A percentile compares a stretch with the other conserved stretches of the same genome.
These are phyloP conservation scores for Neonectria ditissima DNA, from an alignment of 2,329 filamentous ascomycete species.

Conservation along the genomic window DNA sequence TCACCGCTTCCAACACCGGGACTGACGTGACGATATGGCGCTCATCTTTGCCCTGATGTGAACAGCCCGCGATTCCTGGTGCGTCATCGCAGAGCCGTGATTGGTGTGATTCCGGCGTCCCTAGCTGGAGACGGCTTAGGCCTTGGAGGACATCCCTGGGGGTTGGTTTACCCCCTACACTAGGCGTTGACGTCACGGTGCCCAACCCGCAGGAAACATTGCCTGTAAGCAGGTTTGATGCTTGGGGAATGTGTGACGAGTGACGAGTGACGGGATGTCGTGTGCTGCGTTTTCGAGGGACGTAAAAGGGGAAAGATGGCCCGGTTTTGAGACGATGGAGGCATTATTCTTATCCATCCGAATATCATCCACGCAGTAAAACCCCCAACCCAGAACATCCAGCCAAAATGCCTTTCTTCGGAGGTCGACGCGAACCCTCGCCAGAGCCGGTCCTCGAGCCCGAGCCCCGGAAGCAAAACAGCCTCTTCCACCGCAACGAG, in stretches of 20 bases:
- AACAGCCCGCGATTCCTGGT: neutral
- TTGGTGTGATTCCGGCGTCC: conserved; percentile 3
- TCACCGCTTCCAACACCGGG: conserved; percentile 7
- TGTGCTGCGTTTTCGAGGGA: neutral
- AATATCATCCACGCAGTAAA: no score
- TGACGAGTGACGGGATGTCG: neutral
- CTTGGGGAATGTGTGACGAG: neutral
- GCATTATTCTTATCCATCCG: neutral
- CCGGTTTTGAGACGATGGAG: neutral
- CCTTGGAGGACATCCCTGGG: conserved; percentile 6
- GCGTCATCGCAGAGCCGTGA: conserved; percentile 21
- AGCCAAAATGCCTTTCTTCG: conserved; percentile 49
- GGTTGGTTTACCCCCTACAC: conserved; percentile 17
- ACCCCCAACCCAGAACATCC: neutral
- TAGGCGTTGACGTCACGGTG: conserved; percentile 37
- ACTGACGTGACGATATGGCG: conserved; percentile 1
- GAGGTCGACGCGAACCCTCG: conserved; percentile 42
- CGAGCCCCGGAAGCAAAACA: conserved; percentile 14
- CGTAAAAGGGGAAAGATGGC: conserved; percentile 3
- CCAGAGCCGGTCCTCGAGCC: conserved; percentile 46
- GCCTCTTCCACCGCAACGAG: conserved; percentile 39
- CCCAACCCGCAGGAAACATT: conserved; percentile 20
- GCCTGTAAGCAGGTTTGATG: conserved; percentile 25
- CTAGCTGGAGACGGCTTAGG: neutral
- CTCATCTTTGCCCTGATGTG: conserved; percentile 10